Percentiles rank a stretch among this genome's conserved stretches.
phyloP scores from a whole-genome alignment of 129 eudicot species.

The Scalesia atractyloides region DNA sequence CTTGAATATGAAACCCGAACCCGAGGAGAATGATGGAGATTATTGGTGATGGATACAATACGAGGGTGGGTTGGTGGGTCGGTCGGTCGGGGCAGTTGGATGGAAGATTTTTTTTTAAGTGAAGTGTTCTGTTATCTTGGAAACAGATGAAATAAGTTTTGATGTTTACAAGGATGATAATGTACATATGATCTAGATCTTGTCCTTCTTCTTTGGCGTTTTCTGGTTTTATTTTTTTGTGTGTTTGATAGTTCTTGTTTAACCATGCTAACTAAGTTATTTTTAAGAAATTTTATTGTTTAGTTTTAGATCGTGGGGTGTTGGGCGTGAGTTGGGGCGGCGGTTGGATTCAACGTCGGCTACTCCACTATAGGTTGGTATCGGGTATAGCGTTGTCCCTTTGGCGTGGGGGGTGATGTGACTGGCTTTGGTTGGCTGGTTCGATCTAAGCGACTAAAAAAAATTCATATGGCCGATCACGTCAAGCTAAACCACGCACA shows the following conservation, averaged over 20 bases:
- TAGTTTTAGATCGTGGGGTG: no score
- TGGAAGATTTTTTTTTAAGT: not conserved
- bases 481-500: no score
- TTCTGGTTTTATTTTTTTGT: not conserved
- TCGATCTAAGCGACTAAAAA: no score
- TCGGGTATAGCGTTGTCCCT: no score
- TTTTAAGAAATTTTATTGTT: not conserved
- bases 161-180: conserved; percentile 42
- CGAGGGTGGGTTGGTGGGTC: not conserved
- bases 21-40: conserved; percentile 67
- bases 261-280: not conserved
- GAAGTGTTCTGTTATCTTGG: conserved; percentile 20
- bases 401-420: no score
- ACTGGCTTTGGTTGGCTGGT: no score
- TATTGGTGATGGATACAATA: conserved; percentile 37
- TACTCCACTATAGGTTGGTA: no score
- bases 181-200: conserved; percentile 33
- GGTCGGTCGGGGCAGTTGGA: conserved; percentile 5
- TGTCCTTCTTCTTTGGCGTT: not conserved
- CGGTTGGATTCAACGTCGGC: no score
- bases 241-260: not conserved
- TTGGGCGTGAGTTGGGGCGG: no score
- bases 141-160: conserved; percentile 40
- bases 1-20: conserved; percentile 78
- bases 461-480: no score